Conservation (phyloP, 345 rosid genomes). For the Mallotus nudiflorus region DNA sequence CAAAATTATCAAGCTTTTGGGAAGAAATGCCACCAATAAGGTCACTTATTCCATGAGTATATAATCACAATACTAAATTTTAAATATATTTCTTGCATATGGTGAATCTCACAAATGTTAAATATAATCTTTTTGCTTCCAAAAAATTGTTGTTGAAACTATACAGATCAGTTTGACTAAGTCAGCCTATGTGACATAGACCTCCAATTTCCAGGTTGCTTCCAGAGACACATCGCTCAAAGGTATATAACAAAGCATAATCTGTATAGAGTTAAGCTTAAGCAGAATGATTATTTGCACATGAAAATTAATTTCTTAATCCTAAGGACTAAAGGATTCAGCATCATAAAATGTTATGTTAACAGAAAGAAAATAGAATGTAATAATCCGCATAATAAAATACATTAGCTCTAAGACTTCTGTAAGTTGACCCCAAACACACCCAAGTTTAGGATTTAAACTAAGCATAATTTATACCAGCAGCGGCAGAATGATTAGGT, state of each 20-base stretch:
- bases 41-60: neutral
- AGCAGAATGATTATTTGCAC: neutral
- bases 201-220: neutral
- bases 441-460: constrained; percentile 5
- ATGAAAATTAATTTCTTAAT: neutral
- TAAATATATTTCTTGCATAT: neutral
- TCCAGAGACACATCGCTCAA: neutral
- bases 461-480: constrained; percentile 51
- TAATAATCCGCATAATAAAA: neutral
- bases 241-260: neutral
- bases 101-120: neutral
- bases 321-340: neutral
- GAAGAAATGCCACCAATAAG: neutral
- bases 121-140: neutral
- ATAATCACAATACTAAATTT: neutral
- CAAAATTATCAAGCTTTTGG: neutral
- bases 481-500: constrained; percentile 95
- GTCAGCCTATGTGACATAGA: neutral
- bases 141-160: neutral
- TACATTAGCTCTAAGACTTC: neutral
- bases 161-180: neutral
- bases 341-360: neutral
- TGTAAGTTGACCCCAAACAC: neutral
- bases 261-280: neutral
- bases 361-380: neutral